Evolutionary conservation across 2,329 filamentous ascomycete genomes (phyloP).

Genomic region (Sporothrix variecibatus): DNA sequence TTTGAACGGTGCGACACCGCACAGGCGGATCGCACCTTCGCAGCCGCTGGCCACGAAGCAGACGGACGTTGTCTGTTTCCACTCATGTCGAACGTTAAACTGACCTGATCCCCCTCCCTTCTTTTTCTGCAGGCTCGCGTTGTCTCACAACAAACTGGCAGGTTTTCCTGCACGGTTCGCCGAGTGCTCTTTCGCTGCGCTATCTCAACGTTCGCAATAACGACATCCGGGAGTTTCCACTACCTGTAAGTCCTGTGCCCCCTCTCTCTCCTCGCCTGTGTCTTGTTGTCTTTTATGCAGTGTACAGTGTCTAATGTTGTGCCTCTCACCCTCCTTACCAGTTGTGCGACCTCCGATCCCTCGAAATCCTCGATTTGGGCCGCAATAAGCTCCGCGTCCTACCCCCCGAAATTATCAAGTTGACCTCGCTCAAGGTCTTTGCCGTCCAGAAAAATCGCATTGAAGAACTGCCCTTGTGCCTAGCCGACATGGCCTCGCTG

Average conservation of each 20-base stretch:
- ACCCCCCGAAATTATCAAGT: conserved; percentile 74
- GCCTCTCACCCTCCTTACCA: conserved; percentile 41
- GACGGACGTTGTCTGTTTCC: background rate
- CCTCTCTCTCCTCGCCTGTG: background rate
- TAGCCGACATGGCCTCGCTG: conserved; percentile 87
- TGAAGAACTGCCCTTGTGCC: conserved; percentile 75
- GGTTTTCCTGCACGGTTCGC: conserved; percentile 70
- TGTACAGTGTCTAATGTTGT: conserved; percentile 17
- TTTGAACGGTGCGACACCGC: background rate
- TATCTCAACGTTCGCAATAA: conserved; percentile 83
- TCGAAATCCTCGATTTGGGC: conserved; percentile 92
- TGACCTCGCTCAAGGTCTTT: conserved; percentile 85
- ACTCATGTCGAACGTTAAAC: background rate
- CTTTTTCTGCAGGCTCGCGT: conserved; percentile 60
- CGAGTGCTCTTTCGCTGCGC: conserved; percentile 72
- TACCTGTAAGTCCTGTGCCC: conserved; percentile 47
- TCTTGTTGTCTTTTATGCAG: conserved; percentile 27
- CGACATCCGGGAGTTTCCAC: conserved; percentile 63
- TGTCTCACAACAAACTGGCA: conserved; percentile 77
- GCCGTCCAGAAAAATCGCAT: conserved; percentile 87
- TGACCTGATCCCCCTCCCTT: background rate
- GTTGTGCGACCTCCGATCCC: conserved; percentile 81
- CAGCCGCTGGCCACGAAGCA: background rate
- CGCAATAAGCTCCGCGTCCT: conserved; percentile 79
- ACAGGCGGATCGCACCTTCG: background rate